phyloP scores from a whole-genome alignment of 2,329 filamentous ascomycete genomes.

The Sporothrix globosa region DNA sequence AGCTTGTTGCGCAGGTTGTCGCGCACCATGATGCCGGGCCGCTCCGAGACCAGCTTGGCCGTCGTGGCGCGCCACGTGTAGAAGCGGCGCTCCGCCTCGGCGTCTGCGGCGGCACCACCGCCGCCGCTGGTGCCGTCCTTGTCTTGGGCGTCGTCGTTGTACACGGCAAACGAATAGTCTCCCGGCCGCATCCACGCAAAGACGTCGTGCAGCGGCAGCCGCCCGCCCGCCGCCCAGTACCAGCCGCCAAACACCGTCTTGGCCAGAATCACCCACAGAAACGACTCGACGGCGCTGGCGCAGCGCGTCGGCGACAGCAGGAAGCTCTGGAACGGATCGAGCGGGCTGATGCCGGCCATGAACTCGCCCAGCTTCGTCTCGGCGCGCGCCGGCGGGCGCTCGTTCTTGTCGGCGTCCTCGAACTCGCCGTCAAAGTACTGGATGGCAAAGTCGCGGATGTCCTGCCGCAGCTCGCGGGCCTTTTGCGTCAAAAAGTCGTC shows the following conservation, averaged over 20 bases:
- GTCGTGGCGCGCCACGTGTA: conserved; percentile 32
- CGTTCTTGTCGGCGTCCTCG: not conserved
- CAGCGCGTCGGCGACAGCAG: conserved; percentile 28
- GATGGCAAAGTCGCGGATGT: conserved; percentile 31
- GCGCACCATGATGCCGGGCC: conserved; percentile 4
- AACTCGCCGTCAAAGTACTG: conserved; percentile 29
- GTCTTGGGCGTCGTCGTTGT: not conserved
- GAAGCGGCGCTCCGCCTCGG: conserved; percentile 32
- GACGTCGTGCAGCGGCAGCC: conserved; percentile 14
- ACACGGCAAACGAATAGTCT: conserved; percentile 15
- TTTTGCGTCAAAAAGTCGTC: conserved; percentile 29
- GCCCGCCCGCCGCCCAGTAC: conserved; percentile 30
- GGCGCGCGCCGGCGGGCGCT: not conserved
- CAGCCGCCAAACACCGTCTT: conserved; percentile 30
- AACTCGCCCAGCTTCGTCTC: conserved; percentile 23
- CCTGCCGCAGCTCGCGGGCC: conserved; percentile 31
- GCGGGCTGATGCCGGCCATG: conserved; percentile 22
- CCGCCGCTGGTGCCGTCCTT: not conserved
- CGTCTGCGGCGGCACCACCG: not conserved
- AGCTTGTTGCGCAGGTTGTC: conserved; percentile 26
- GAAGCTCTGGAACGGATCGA: conserved; percentile 26
- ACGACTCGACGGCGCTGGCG: conserved; percentile 28
- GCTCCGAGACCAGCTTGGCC: conserved; percentile 27
- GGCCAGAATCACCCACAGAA: conserved; percentile 29
- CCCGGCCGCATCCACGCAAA: conserved; percentile 27